Conservation (phyloP, 1,139 yeast species). For the Hyphopichia pseudoburtonii region DNA sequence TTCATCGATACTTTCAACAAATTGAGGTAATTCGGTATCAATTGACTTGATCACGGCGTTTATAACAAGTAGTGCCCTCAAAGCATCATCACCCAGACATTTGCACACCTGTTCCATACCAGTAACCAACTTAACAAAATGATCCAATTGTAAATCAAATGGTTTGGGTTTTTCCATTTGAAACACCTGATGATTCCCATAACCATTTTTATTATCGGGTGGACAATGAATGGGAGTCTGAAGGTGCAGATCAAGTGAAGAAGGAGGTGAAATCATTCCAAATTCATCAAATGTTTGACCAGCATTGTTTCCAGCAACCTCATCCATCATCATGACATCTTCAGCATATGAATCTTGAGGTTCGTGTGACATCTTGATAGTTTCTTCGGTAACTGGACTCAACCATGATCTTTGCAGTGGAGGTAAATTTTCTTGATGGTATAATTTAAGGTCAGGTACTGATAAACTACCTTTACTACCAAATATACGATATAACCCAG, state of each 20-base stretch:
- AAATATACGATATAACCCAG: constrained; percentile 41
- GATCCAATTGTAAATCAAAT: constrained; percentile 41
- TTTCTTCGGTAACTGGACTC: constrained; percentile 28
- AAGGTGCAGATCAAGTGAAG: constrained; percentile 2
- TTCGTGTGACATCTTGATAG: constrained; percentile 20
- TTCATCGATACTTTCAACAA: constrained; percentile 21
- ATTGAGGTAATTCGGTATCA: constrained; percentile 36
- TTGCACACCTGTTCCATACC: constrained; percentile 32
- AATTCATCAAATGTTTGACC: background rate
- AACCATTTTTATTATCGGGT: background rate
- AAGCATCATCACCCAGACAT: constrained; percentile 43
- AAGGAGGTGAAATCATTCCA: constrained; percentile 3
- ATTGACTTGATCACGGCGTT: constrained; percentile 40
- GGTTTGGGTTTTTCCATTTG: constrained; percentile 16
- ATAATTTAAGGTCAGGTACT: constrained; percentile 40
- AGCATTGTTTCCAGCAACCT: background rate
- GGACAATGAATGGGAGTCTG: constrained; percentile 1
- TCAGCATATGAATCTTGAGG: background rate
- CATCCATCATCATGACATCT: constrained; percentile 10
- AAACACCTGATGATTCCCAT: background rate
- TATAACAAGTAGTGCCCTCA: constrained; percentile 39
- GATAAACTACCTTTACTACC: constrained; percentile 43
- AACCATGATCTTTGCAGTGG: constrained; percentile 29
- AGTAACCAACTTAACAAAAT: constrained; percentile 34
- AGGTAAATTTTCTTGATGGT: constrained; percentile 24